These are phyloP conservation scores for Phytophthora kernoviae DNA, from an alignment of 352 stramenopile genomes.

Conservation along the genomic window DNA sequence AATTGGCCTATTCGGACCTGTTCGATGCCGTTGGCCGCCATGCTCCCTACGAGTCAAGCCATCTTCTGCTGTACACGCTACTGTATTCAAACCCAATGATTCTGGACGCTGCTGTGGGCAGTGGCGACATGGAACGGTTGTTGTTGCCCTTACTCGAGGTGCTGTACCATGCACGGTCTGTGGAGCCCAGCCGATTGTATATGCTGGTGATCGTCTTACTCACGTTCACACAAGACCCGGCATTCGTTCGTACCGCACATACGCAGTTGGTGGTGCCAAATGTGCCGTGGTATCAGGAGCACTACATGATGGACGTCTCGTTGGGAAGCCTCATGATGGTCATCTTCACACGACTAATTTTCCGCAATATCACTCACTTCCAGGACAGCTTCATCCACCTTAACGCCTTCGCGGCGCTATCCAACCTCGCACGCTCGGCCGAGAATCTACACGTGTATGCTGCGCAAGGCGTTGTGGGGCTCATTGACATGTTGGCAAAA, in stretches of 20 bases:
- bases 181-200: slow-evolving; percentile 71
- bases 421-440: slow-evolving; percentile 72
- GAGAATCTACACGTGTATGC: slow-evolving; percentile 79
- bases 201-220: slow-evolving; percentile 77
- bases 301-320: slow-evolving; percentile 79
- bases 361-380: slow-evolving; percentile 82
- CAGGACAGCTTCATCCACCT: slow-evolving; percentile 83
- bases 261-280: slow-evolving; percentile 59
- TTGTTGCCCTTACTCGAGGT: slow-evolving; percentile 75
- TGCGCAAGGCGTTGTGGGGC: slow-evolving; percentile 65
- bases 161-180: slow-evolving; percentile 66
- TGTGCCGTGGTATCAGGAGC: slow-evolving; percentile 79
- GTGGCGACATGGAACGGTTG: slow-evolving; percentile 52
- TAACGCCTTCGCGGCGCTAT: slow-evolving; percentile 74
- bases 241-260: slow-evolving; percentile 71
- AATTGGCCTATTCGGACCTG: slow-evolving; percentile 56
- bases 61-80: slow-evolving; percentile 78
- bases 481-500: slow-evolving; percentile 83
- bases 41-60: slow-evolving; percentile 65
- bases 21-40: slow-evolving; percentile 57
- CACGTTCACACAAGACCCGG: slow-evolving; percentile 63
- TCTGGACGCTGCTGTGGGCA: slow-evolving; percentile 46
- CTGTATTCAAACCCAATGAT: slow-evolving; percentile 71
- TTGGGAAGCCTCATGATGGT: slow-evolving; percentile 78
- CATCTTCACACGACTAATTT: slow-evolving; percentile 76